These are phyloP conservation scores for Termitomyces sp. DNA, from an alignment of 768 basidiomycete species.

Conservation along the genomic window DNA sequence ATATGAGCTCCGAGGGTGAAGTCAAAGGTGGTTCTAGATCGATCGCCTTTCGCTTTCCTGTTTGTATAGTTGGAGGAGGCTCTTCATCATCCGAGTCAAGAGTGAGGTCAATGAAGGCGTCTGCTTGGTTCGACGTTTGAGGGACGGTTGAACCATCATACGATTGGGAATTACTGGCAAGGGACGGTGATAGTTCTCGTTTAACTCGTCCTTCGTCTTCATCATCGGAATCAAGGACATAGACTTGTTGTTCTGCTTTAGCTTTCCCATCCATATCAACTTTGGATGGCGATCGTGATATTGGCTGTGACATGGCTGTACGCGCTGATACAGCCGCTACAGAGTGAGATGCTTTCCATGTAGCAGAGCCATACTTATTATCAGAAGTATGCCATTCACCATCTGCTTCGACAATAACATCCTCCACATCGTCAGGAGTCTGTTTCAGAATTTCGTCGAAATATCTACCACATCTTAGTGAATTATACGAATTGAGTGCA, in stretches of 20 bases:
- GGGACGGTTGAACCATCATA: constrained; percentile 17
- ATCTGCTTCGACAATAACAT: constrained; percentile 90
- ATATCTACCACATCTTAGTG: constrained; percentile 48
- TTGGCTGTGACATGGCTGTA: constrained; percentile 23
- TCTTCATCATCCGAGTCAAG: constrained; percentile 75
- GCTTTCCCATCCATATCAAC: constrained; percentile 35
- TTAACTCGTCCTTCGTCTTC: constrained; percentile 76
- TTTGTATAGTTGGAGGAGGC: constrained; percentile 25
- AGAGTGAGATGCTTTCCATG: constrained; percentile 62
- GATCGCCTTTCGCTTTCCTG: constrained; percentile 57
- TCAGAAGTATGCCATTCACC: constrained; percentile 96
- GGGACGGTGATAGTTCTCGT: constrained; percentile 67
- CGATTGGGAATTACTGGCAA: constrained; percentile 42
- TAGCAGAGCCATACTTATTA: constrained; percentile 70
- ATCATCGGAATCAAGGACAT: constrained; percentile 72
- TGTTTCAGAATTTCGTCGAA: constrained; percentile 79
- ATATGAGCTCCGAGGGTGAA: constrained; percentile 61
- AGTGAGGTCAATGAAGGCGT: constrained; percentile 80
- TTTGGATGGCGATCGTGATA: constrained; percentile 16
- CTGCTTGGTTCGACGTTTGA: constrained; percentile 23
- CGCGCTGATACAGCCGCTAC: constrained; percentile 16
- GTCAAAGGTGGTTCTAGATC: constrained; percentile 37
- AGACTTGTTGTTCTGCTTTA: constrained; percentile 51
- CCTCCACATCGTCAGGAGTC: constrained; percentile 78
- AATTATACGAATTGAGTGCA: not conserved